These are phyloP conservation scores for Micromonas commoda DNA, from an alignment of 139 green algal genomes.

Conservation along the genomic window DNA sequence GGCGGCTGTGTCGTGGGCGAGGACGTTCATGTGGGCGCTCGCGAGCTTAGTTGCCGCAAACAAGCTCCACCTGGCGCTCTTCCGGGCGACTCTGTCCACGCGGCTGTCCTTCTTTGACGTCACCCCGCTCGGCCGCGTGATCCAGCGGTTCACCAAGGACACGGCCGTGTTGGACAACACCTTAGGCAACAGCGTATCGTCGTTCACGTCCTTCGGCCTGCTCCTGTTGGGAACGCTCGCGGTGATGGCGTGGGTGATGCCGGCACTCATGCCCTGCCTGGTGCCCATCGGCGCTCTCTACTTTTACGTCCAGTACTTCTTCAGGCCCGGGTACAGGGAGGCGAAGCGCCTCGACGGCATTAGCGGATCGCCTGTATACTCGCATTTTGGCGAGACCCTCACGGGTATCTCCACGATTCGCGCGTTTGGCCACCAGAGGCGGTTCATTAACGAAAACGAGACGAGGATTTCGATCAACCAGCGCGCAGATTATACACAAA, in stretches of 20 bases:
- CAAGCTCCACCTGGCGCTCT: constrained; percentile 37
- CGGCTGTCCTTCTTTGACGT: constrained; percentile 83
- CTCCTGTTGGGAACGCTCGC: constrained; percentile 34
- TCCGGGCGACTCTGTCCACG: constrained; percentile 48
- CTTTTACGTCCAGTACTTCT: constrained; percentile 42
- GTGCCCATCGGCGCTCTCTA: constrained; percentile 42
- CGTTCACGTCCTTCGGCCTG: constrained; percentile 37
- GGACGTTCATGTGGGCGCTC: constrained; percentile 19
- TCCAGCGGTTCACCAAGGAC: constrained; percentile 43
- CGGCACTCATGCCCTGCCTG: constrained; percentile 36
- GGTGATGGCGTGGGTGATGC: constrained; percentile 33
- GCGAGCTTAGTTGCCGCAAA: constrained; percentile 26
- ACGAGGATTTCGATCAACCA: constrained; percentile 60
- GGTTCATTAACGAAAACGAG: constrained; percentile 31
- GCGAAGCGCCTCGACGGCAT: constrained; percentile 88
- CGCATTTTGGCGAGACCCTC: constrained; percentile 52
- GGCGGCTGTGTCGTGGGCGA: background rate
- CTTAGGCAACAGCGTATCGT: constrained; percentile 13
- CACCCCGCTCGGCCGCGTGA: constrained; percentile 43
- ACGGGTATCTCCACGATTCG: constrained; percentile 83
- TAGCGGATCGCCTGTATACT: constrained; percentile 74
- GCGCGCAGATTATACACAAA: constrained; percentile 43
- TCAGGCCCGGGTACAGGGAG: constrained; percentile 48
- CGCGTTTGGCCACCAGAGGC: constrained; percentile 55
- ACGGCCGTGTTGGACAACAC: constrained; percentile 45